Base-by-base conservation (phyloP, 164 flowering plant species). In the Berberis thunbergii region DNA sequence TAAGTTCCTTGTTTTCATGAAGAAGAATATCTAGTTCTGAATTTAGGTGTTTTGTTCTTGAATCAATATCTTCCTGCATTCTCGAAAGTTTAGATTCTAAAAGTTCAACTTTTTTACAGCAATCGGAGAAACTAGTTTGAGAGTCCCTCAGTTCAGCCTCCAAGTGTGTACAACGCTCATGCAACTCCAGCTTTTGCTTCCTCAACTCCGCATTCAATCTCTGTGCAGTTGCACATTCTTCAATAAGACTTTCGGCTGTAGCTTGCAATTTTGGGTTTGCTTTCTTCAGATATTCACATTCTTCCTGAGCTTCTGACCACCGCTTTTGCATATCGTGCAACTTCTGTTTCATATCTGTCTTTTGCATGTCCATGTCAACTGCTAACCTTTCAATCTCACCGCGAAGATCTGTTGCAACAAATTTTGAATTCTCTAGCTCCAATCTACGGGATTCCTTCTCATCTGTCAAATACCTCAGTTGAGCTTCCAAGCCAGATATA, bases 401-500 rank as follows among this genome's bases (percentile, higher is more conserved):
- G 70, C 78, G 74, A 50, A 86, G 84, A 61, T 68, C 73, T 5
- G 1, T 5, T 7, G 74, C 62, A 26, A 63, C 71, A 70, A 76
- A 65, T 67, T 72, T 75, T 6, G 84, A 86, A 45, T 74, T 70
- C 61, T 84, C 82, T 53, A 82, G 45, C 60, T 81, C 84, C 74
- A 80, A 43, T 59, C 59, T 70, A 62, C 64, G 61, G n/a, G 81
- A 71, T 68, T 81, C 81, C 49, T 72, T 81, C 71, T 84, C 88
- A 64, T 81, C 77, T 50, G 74, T 77, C 73, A 85, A 65, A 57
- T 79, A 67, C 62, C 77, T 77, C 55, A 82, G 67, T 73, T 86
- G 87, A 76, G 82, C 79, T 75, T 92, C 92, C 70, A 87, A 54
- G 54, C 73, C 84, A 50, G 84, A 82, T 61, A 82, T 68, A 54